Evolutionary conservation across 345 rosid species (phyloP).

Genomic region (Linum trigynum): DNA sequence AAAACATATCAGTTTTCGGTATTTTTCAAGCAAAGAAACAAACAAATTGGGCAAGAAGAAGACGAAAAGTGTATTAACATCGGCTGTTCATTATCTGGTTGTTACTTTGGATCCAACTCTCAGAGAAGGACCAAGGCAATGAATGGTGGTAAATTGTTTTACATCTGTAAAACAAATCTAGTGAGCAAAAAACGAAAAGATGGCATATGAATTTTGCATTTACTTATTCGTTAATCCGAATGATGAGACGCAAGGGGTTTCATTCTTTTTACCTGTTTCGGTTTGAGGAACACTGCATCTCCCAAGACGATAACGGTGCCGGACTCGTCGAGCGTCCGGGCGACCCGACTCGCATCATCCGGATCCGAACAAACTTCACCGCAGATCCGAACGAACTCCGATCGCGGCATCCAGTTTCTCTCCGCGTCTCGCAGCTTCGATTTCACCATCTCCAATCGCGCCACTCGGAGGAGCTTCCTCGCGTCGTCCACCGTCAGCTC

Average conservation of each 20-base stretch:
- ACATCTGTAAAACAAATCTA: neutral
- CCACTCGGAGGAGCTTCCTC: slow-evolving; percentile 64
- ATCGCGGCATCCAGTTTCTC: slow-evolving; percentile 39
- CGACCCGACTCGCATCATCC: slow-evolving; percentile 37
- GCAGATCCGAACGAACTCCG: slow-evolving; percentile 53
- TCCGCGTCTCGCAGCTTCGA: slow-evolving; percentile 45
- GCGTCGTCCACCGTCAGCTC: slow-evolving; percentile 44
- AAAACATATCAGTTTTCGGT: slow-evolving; percentile 50
- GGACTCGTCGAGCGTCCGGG: slow-evolving; percentile 63
- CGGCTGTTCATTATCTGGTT: slow-evolving; percentile 18
- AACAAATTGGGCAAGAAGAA: neutral
- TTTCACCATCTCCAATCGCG: slow-evolving; percentile 60
- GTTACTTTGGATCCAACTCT: slow-evolving; percentile 9
- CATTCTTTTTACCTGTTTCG: slow-evolving; percentile 55
- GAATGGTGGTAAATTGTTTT: neutral
- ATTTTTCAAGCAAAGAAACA: slow-evolving; percentile 3
- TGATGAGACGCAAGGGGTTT: no score
- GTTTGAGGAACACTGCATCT: slow-evolving; percentile 49
- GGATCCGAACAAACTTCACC: slow-evolving; percentile 50
- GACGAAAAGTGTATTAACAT: no score
- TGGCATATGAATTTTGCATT: neutral
- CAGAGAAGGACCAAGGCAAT: slow-evolving; percentile 17
- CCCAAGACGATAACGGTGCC: slow-evolving; percentile 74
- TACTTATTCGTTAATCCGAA: neutral
- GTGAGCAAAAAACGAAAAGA: neutral